Evolutionary conservation across 148 eudicot species (phyloP).

Genomic region (Nyssa sinensis): DNA sequence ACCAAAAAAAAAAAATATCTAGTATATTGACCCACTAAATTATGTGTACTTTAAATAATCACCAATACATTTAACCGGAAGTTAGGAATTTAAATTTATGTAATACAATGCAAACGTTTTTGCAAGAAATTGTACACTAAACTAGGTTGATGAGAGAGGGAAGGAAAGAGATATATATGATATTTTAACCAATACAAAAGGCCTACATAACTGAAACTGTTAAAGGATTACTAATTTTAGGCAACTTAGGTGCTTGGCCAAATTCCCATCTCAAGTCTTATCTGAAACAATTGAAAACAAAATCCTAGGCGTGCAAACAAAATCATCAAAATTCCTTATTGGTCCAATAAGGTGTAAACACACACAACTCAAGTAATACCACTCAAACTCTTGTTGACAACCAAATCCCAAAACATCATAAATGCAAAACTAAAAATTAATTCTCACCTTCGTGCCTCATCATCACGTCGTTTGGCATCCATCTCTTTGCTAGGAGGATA

Average conservation of each 20-base stretch:
- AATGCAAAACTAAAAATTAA: neutral
- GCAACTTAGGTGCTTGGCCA: neutral
- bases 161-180: neutral
- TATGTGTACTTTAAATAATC: constrained; percentile 1
- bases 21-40: too few species aligned
- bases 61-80: neutral
- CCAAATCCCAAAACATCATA: neutral
- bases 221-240: neutral
- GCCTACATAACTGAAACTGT: neutral
- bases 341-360: neutral
- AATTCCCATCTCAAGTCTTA: neutral
- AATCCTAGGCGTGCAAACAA: constrained; percentile 1
- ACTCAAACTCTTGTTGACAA: neutral
- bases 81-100: neutral
- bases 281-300: constrained; percentile 6
- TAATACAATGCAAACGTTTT: neutral
- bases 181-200: neutral
- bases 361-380: neutral
- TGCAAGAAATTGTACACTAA: neutral
- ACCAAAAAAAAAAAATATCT: too few species aligned
- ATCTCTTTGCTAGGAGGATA: constrained; percentile 95
- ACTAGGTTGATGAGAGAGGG: neutral
- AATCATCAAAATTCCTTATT: neutral
- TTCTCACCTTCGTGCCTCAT: constrained; percentile 79
- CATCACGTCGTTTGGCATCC: constrained; percentile 94